Percentiles rank a stretch among this genome's conserved stretches.
These are phyloP conservation scores for Sphagnum contortum DNA, from an alignment of 225 moss, liverwort and hornwort species.

Conservation along the genomic window DNA sequence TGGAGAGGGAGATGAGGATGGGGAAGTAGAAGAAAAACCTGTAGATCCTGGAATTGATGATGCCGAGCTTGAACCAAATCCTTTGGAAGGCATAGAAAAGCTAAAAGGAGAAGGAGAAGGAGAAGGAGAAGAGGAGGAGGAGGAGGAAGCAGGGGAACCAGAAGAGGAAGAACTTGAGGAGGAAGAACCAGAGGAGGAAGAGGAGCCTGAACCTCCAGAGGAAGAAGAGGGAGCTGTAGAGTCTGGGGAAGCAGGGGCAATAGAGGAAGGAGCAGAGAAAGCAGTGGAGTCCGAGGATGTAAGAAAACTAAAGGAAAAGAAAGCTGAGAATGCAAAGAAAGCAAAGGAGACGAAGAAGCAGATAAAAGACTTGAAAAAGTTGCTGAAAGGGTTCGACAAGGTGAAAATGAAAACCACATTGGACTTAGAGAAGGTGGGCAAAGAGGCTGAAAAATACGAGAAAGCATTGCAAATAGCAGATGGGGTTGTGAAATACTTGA, in stretches of 20 bases:
- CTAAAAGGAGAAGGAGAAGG: slow-evolving; percentile 8
- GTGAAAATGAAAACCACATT: background rate
- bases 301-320: slow-evolving; percentile 21
- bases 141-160: background rate
- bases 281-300: slow-evolving; percentile 35
- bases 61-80: slow-evolving; percentile 38
- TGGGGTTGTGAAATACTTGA: slow-evolving; percentile 30
- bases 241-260: background rate
- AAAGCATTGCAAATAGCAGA: slow-evolving; percentile 17
- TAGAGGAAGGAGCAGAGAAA: slow-evolving; percentile 17
- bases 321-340: slow-evolving; percentile 7
- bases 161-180: slow-evolving; percentile 1
- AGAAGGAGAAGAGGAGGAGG: slow-evolving; percentile 5
- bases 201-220: slow-evolving; percentile 11
- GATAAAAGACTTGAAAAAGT: slow-evolving; percentile 10
- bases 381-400: slow-evolving; percentile 11
- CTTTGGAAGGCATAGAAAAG: slow-evolving; percentile 9
- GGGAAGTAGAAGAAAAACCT: slow-evolving; percentile 9
- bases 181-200: background rate
- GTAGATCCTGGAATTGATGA: slow-evolving; percentile 17
- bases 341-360: slow-evolving; percentile 18
- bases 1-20: slow-evolving; percentile 5
- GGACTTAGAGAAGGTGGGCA: slow-evolving; percentile 2
- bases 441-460: slow-evolving; percentile 28
- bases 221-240: slow-evolving; percentile 8